Evolutionary conservation across 768 basidiomycete species (phyloP).

Genomic region (Pulveroboletus sp.): DNA sequence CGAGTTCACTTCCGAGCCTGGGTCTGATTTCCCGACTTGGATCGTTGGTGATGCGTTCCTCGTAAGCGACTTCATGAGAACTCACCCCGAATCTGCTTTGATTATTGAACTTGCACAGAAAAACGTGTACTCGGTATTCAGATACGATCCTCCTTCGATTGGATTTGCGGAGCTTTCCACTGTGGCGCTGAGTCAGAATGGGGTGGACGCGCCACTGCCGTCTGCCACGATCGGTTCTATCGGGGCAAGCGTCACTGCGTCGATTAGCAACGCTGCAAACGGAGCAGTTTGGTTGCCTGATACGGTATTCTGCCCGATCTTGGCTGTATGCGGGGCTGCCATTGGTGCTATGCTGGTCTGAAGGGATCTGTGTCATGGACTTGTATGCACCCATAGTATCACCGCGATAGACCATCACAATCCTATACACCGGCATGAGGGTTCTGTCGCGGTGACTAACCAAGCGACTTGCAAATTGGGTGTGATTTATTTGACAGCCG

Average conservation of each 20-base stretch:
- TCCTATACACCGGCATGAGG: no score
- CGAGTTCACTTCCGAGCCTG: conserved; percentile 48
- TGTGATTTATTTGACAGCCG: no score
- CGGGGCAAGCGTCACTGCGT: conserved; percentile 46
- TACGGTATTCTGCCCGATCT: neutral
- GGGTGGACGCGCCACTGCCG: conserved; percentile 40
- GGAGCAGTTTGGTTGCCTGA: neutral
- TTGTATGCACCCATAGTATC: no score
- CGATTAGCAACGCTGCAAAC: conserved; percentile 3
- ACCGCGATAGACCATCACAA: no score
- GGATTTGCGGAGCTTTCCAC: conserved; percentile 78
- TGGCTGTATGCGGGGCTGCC: conserved; percentile 2
- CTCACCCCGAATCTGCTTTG: neutral
- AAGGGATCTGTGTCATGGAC: no score
- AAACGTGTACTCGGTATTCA: conserved; percentile 91
- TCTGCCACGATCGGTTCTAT: conserved; percentile 55
- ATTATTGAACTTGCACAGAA: conserved; percentile 46
- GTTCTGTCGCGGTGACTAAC: no score
- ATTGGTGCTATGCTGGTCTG: conserved; percentile 15
- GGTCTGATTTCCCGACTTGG: conserved; percentile 62
- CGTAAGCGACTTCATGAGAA: conserved; percentile 8
- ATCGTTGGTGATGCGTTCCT: conserved; percentile 92
- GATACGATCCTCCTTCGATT: conserved; percentile 71
- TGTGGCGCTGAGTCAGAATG: conserved; percentile 46
- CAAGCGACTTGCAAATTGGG: no score